A percentile compares a stretch with the other conserved stretches of the same genome.
These are phyloP conservation scores for Immersiella caudata DNA, from an alignment of 495 filamentous ascomycete genomes.

Conservation along the genomic window DNA sequence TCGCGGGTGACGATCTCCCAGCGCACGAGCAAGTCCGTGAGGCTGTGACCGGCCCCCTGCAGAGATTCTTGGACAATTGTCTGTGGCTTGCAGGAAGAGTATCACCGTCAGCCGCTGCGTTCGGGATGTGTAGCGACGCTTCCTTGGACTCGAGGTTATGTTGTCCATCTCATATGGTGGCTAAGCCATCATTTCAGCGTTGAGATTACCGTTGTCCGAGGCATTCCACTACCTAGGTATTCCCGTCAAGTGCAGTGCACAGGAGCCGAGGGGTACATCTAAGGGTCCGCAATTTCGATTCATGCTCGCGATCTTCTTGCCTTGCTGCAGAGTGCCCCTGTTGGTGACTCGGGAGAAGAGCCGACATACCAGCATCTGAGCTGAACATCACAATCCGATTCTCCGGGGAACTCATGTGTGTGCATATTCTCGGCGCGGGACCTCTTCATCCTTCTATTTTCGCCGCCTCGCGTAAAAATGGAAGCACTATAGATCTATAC, in stretches of 20 bases:
- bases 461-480: constrained; percentile 2
- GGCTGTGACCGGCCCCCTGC: background rate
- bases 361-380: background rate
- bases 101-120: background rate
- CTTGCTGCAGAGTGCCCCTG: background rate
- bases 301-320: background rate
- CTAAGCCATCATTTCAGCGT: background rate
- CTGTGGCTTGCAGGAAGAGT: background rate
- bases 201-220: background rate
- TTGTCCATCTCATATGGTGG: background rate
- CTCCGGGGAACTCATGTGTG: background rate
- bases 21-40: background rate
- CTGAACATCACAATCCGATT: background rate
- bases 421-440: background rate
- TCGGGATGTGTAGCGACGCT: background rate
- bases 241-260: background rate
- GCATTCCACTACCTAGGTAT: background rate
- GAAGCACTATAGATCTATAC: background rate
- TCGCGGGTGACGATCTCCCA: background rate
- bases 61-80: background rate
- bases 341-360: background rate
- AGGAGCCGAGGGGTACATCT: background rate
- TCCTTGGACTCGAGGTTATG: background rate
- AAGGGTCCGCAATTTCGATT: background rate
- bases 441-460: constrained; percentile 7